phyloP scores from a whole-genome alignment of 345 rosid genomes.

The Murraya paniculata region DNA sequence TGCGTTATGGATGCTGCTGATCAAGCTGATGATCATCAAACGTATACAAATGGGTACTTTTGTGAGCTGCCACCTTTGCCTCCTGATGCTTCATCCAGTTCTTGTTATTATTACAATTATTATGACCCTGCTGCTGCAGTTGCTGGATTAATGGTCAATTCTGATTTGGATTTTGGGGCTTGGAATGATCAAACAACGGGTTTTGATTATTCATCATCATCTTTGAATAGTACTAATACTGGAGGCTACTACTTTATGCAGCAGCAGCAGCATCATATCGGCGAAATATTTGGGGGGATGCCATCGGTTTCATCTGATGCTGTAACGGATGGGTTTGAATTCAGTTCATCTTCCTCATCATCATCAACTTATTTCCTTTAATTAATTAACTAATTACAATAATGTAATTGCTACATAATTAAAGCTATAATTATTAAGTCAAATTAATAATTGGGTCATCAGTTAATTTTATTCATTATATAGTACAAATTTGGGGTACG shows the following conservation, averaged over 20 bases:
- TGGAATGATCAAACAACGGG: slow-evolving; percentile 35
- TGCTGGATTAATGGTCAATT: slow-evolving; percentile 22
- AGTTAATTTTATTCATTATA: background rate
- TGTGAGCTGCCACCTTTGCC: slow-evolving; percentile 88
- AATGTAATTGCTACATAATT: background rate
- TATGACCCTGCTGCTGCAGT: too few relatives aligned
- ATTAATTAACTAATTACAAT: background rate
- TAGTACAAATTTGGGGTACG: background rate
- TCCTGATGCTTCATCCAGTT: slow-evolving; percentile 50
- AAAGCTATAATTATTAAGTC: slow-evolving; percentile 5
- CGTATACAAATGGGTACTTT: slow-evolving; percentile 22
- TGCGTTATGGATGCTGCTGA: slow-evolving; percentile 17
- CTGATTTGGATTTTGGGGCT: slow-evolving; percentile 24
- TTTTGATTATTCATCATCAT: slow-evolving; percentile 5
- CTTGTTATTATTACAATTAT: slow-evolving; percentile 32
- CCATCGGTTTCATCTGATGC: slow-evolving; percentile 33
- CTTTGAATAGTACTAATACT: background rate
- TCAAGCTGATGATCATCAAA: slow-evolving; percentile 16
- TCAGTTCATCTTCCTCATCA: slow-evolving; percentile 41
- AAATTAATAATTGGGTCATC: background rate
- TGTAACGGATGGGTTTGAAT: slow-evolving; percentile 38
- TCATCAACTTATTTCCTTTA: slow-evolving; percentile 30
- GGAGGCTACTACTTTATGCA: slow-evolving; percentile 20
- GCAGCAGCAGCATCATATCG: slow-evolving; percentile 5
- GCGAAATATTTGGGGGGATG: slow-evolving; percentile 26